phyloP scores from a whole-genome alignment of 306 rosid species.

The Rosa persica region DNA sequence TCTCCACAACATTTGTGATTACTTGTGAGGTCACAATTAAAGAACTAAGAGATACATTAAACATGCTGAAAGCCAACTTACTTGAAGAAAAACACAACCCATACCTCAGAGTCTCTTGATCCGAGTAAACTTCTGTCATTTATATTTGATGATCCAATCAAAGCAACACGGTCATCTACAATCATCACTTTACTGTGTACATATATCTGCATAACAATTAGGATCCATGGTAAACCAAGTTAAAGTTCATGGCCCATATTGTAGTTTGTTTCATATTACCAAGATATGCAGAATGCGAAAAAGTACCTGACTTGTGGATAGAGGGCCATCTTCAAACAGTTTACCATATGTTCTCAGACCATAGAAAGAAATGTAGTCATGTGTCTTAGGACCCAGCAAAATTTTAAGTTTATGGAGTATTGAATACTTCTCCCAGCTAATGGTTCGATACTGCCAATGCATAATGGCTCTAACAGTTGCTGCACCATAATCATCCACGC shows the following conservation, averaged over 20 bases:
- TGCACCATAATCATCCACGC: constrained; percentile 49
- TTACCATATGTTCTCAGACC: constrained; percentile 52
- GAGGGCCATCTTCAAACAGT: constrained; percentile 45
- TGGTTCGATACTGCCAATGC: constrained; percentile 55
- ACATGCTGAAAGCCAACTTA: not conserved
- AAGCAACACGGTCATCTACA: constrained; percentile 41
- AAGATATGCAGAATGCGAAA: not conserved
- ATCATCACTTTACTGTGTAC: constrained; percentile 58
- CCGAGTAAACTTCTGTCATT: constrained; percentile 56
- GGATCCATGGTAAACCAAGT: not conserved
- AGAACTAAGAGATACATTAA: not conserved
- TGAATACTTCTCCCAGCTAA: constrained; percentile 47
- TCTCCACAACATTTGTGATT: not conserved
- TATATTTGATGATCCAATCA: constrained; percentile 54
- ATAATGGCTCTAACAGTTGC: constrained; percentile 56
- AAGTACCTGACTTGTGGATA: constrained; percentile 53
- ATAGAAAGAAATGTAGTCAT: constrained; percentile 48
- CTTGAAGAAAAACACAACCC: not conserved
- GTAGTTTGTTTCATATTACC: not conserved
- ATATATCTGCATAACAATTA: constrained; percentile 34
- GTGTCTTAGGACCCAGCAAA: constrained; percentile 38
- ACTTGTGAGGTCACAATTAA: not conserved
- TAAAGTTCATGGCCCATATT: not conserved
- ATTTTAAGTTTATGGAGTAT: constrained; percentile 40
- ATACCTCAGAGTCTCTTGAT: constrained; percentile 56